Base-by-base conservation (phyloP, 352 stramenopile species). In the Thalassiosira ordinaria region DNA sequence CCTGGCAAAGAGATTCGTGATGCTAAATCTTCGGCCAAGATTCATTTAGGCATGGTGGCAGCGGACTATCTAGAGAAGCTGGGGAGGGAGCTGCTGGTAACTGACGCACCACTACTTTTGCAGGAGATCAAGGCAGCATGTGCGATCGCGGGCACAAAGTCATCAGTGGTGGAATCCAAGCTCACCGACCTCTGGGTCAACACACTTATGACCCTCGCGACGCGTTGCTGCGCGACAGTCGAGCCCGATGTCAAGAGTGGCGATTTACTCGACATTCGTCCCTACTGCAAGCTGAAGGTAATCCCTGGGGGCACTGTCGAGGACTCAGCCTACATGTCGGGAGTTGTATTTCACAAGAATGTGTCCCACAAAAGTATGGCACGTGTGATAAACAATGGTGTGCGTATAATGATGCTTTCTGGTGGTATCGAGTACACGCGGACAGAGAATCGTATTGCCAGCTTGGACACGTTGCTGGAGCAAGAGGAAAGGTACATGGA, bases 331-430 rank as follows among this genome's bases (percentile, higher is more conserved):
- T 98, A 97, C 86, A 87, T 99, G 1, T 96, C 96, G 62, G 97
- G 97, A 27, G 92, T 98, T 39, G 87, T 99, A 0, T 99, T 97
- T 68, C 90, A 94, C 47, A 99, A 99, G 78, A 97, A 98, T 63
- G 90, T 99, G 22, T 97, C 91, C 37, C 96, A 99, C 89, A 99
- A 99, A 79, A 93, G 95, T 85, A 99, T 99, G 96, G 90, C 96
- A 0, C 91, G 92, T 16, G 89, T 95, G 37, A 93, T 98, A 14
- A 69, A 92, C n/a, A 97, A 98, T 62, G 97, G 97, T 11, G 95
- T 96, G n/a, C n/a, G n/a, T n/a, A 98, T 99, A n/a, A 91, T 99
- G 79, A 90, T 98, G 9, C 89, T 99, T 44, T 94, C 88, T 47
- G 97, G 96, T 22, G 96, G 96, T 44, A 98, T 99, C 67, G 98